phyloP scores from a whole-genome alignment of 208 protist genomes.

The Trypanosoma platydactyli region DNA sequence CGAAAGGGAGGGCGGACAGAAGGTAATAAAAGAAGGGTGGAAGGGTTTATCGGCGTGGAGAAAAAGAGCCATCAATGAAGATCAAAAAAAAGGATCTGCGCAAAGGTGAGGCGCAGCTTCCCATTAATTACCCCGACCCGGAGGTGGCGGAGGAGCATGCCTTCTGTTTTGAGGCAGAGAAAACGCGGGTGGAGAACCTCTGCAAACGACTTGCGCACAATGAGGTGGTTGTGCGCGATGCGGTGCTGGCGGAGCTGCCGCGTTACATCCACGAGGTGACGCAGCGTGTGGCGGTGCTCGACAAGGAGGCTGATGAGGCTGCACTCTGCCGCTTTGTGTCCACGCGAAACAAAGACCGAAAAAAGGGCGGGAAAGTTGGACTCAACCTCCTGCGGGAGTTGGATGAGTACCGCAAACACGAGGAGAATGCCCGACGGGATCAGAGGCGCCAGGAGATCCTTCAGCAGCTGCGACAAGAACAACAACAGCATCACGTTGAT shows the following conservation, averaged over 20 bases:
- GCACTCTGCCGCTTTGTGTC: slow-evolving; percentile 37
- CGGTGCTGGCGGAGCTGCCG: slow-evolving; percentile 70
- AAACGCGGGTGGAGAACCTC: slow-evolving; percentile 70
- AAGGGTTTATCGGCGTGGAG: background rate
- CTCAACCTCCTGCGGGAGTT: slow-evolving; percentile 25
- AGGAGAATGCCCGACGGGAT: slow-evolving; percentile 14
- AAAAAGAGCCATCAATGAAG: slow-evolving; percentile 45
- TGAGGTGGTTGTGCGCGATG: slow-evolving; percentile 78
- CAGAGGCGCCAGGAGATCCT: slow-evolving; percentile 24
- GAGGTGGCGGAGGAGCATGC: slow-evolving; percentile 42
- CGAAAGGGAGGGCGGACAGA: background rate
- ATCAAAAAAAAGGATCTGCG: slow-evolving; percentile 92
- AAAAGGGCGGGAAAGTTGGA: slow-evolving; percentile 15
- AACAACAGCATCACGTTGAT: background rate
- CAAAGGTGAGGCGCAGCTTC: slow-evolving; percentile 77
- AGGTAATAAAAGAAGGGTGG: background rate
- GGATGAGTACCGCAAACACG: slow-evolving; percentile 6
- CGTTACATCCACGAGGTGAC: slow-evolving; percentile 58
- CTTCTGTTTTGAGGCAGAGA: slow-evolving; percentile 55
- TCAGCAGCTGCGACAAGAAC: slow-evolving; percentile 26
- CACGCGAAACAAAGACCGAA: slow-evolving; percentile 40
- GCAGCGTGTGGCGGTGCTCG: slow-evolving; percentile 41
- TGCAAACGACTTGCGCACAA: slow-evolving; percentile 85
- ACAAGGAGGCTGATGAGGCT: slow-evolving; percentile 47
- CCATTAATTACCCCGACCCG: slow-evolving; percentile 89